These are phyloP conservation scores for Teratosphaeria epicoccoides DNA, from an alignment of 2,329 filamentous ascomycete genomes.

Conservation along the genomic window DNA sequence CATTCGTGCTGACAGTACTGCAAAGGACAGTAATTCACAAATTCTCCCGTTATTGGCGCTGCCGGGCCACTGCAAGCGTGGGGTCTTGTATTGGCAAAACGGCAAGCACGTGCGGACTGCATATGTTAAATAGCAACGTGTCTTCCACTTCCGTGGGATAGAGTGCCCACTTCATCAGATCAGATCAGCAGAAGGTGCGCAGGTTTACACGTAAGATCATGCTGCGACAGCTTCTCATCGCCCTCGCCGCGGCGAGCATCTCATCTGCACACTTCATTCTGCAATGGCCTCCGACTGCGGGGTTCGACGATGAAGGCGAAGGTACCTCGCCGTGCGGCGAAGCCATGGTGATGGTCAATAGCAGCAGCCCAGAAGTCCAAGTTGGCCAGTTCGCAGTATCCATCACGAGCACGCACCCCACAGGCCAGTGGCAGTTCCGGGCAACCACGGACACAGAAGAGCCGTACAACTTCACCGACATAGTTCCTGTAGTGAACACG, in stretches of 20 bases:
- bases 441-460: conserved; percentile 19
- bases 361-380: conserved; percentile 14
- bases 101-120: background rate
- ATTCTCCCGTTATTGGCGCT: background rate
- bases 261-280: conserved; percentile 35
- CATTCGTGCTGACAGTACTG: background rate
- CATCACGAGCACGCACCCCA: conserved; percentile 21
- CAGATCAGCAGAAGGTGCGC: background rate
- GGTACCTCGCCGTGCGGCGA: conserved; percentile 20
- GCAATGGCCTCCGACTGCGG: conserved; percentile 26
- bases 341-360: conserved; percentile 14
- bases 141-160: background rate
- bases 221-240: conserved; percentile 14
- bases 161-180: background rate
- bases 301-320: conserved; percentile 21
- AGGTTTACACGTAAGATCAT: conserved; percentile 9
- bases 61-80: background rate
- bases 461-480: conserved; percentile 22
- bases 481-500: conserved; percentile 17
- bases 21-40: no score
- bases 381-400: conserved; percentile 20
- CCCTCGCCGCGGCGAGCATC: conserved; percentile 18
- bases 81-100: background rate
- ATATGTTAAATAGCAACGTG: background rate
- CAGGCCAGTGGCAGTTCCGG: conserved; percentile 17